Percentiles rank a stretch among this genome's conserved stretches.
Evolutionary conservation across 2,329 filamentous ascomycete species (phyloP).

Genomic region (Fusarium oxysporum): DNA sequence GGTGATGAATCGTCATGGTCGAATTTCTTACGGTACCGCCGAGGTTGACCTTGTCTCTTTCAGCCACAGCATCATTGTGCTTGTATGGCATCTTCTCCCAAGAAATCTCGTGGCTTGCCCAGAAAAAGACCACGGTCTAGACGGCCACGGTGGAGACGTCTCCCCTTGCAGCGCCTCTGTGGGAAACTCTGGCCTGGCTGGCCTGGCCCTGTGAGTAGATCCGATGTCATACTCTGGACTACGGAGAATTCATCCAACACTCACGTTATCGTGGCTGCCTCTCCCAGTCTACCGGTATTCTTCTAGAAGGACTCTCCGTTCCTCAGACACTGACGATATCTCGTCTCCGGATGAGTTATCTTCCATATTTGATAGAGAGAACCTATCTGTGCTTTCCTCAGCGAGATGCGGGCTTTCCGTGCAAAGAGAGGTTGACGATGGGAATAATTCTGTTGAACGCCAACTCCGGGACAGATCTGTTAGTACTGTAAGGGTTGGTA

Average conservation of each 20-base stretch:
- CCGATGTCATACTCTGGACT: background rate
- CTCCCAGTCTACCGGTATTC: slow-evolving; percentile 5
- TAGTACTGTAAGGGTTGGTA: slow-evolving; percentile 4
- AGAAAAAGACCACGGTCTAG: slow-evolving; percentile 23
- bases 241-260: slow-evolving; percentile 26
- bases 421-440: background rate
- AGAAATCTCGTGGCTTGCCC: slow-evolving; percentile 33
- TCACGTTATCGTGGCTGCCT: slow-evolving; percentile 19
- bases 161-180: slow-evolving; percentile 31
- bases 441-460: slow-evolving; percentile 14
- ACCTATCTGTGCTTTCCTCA: slow-evolving; percentile 2
- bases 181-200: background rate
- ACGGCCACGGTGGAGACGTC: slow-evolving; percentile 10
- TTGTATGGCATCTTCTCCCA: slow-evolving; percentile 5
- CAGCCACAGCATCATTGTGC: slow-evolving; percentile 32
- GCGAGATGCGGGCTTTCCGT: slow-evolving; percentile 20
- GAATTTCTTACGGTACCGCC: slow-evolving; percentile 27
- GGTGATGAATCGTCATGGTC: slow-evolving; percentile 10
- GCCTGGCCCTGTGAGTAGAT: background rate
- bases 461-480: slow-evolving; percentile 15
- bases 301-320: slow-evolving; percentile 40
- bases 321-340: background rate
- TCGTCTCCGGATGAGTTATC: slow-evolving; percentile 16
- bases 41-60: slow-evolving; percentile 6
- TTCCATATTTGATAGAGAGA: slow-evolving; percentile 9